phyloP scores from a whole-genome alignment of 108 stramenopile species.

The Nitzschia sp. region DNA sequence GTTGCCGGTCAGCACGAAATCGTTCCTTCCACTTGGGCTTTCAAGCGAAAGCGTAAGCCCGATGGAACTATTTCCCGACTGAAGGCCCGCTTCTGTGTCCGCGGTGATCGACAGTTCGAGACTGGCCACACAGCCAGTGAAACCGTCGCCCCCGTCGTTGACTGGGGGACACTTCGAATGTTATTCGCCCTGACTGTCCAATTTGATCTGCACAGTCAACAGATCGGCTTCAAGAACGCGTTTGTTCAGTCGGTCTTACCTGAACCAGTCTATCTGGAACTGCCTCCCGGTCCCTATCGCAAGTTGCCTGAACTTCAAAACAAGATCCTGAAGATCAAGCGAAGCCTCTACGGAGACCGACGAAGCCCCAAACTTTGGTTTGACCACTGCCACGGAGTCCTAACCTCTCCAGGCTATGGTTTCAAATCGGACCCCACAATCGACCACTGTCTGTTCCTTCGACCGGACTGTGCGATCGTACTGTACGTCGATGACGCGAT shows the following conservation, averaged over 20 bases:
- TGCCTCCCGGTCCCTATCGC: conserved; percentile 13
- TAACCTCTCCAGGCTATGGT: conserved; percentile 6
- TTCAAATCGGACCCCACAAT: conserved; percentile 14
- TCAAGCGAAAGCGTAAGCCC: conserved; percentile 21
- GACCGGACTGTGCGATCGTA: conserved; percentile 18
- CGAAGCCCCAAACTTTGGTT: conserved; percentile 38
- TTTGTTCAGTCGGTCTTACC: conserved; percentile 29
- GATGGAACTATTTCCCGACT: conserved; percentile 33
- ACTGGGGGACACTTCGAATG: conserved; percentile 33
- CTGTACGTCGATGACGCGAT: conserved; percentile 54
- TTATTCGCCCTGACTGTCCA: conserved; percentile 13
- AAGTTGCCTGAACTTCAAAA: background rate
- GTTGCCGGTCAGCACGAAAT: background rate
- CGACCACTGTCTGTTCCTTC: conserved; percentile 55
- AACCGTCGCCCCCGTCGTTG: conserved; percentile 40
- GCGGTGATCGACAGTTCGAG: conserved; percentile 38
- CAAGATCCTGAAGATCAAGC: conserved; percentile 25
- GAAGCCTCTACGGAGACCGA: conserved; percentile 42
- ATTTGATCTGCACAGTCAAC: background rate
- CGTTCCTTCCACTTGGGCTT: conserved; percentile 20
- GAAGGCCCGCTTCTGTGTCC: conserved; percentile 42
- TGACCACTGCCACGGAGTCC: conserved; percentile 14
- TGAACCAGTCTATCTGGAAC: conserved; percentile 17
- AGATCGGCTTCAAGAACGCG: conserved; percentile 32
- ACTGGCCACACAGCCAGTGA: conserved; percentile 35